Conservation (phyloP, 1,284 basidiomycete species). For the Rhodotorula sp. region DNA sequence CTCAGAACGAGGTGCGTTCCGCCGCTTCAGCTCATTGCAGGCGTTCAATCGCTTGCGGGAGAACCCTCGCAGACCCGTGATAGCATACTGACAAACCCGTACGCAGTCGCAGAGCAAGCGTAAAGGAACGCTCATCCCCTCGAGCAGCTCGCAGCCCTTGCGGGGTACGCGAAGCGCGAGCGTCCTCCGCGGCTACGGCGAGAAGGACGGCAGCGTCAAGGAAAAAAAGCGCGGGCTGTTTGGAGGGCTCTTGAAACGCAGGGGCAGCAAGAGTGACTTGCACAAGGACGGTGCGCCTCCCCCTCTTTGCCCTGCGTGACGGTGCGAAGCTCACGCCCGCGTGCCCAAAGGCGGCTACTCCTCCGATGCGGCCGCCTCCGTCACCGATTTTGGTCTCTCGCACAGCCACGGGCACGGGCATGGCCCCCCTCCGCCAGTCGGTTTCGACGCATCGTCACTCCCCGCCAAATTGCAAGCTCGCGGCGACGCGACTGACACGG, state of each 20-base stretch:
- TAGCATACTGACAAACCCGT: neutral
- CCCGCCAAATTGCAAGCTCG: constrained; percentile 43
- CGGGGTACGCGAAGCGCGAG: constrained; percentile 18
- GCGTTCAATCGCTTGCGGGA: neutral
- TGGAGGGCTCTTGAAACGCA: constrained; percentile 32
- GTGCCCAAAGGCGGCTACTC: neutral
- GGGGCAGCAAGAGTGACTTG: constrained; percentile 16
- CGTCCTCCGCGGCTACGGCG: constrained; percentile 13
- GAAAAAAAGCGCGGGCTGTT: constrained; percentile 37
- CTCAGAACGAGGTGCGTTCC: constrained; percentile 14
- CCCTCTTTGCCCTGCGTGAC: neutral
- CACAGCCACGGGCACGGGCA: neutral
- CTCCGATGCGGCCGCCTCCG: constrained; percentile 14
- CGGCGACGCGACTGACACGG: constrained; percentile 33
- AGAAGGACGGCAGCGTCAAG: constrained; percentile 7
- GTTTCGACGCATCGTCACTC: constrained; percentile 30
- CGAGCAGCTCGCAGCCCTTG: constrained; percentile 11
- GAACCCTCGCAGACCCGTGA: no score
- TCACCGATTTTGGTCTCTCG: neutral
- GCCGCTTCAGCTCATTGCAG: neutral
- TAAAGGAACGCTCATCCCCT: neutral
- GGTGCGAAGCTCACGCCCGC: no score
- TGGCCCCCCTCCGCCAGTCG: constrained; percentile 1
- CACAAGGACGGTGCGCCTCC: constrained; percentile 9
- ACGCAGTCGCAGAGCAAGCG: constrained; percentile 2